Conservation (phyloP, 768 basidiomycete species). For the Xerocomellus chrysenteron region DNA sequence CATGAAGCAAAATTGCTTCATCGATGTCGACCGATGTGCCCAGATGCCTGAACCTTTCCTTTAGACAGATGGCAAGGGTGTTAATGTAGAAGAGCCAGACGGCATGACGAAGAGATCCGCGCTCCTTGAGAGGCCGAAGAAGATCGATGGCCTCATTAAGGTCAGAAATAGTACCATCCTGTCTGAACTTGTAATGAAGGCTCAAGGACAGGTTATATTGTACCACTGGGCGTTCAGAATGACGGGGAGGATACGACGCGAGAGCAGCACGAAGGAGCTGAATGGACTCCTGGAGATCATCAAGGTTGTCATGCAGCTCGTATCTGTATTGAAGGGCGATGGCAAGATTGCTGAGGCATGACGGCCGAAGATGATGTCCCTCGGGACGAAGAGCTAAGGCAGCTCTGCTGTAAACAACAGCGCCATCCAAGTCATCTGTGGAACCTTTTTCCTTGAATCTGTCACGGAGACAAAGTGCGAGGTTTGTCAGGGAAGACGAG, state of each 20-base stretch:
- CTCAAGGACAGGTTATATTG: neutral
- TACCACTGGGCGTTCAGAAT: neutral
- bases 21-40: neutral
- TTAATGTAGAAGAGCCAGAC: neutral
- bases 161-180: neutral
- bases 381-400: neutral
- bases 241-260: neutral
- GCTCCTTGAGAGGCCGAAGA: neutral
- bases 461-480: neutral
- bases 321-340: neutral
- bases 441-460: neutral
- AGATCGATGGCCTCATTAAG: neutral
- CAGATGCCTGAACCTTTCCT: neutral
- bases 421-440: neutral
- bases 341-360: neutral
- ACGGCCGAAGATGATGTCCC: neutral
- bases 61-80: neutral
- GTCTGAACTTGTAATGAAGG: neutral
- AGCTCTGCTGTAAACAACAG: neutral
- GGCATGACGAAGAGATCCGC: neutral
- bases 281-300: neutral
- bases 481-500: conserved; percentile 2
- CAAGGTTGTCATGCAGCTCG: neutral
- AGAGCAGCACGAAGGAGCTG: neutral
- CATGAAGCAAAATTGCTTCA: neutral